Evolutionary conservation across 2,329 filamentous ascomycete species (phyloP).

Genomic region (Pseudocercospora fuligena): DNA sequence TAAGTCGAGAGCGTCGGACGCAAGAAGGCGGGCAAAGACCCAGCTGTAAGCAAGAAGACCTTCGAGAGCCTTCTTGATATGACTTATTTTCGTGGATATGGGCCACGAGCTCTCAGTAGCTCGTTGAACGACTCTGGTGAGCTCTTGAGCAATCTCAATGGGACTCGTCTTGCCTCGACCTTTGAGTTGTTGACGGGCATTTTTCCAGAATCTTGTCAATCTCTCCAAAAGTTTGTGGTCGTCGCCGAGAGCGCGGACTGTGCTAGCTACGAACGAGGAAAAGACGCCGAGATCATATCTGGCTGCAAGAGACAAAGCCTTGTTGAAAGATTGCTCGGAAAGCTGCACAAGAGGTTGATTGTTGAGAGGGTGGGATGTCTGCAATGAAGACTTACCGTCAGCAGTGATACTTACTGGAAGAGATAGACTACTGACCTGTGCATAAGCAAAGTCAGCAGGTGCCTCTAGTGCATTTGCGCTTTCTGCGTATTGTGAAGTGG

Average conservation of each 20-base stretch:
- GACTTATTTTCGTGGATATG: not conserved
- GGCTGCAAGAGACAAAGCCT: constrained; percentile 31
- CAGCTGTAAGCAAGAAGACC: constrained; percentile 21
- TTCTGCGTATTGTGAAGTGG: constrained; percentile 40
- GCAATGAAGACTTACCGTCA: constrained; percentile 42
- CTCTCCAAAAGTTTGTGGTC: constrained; percentile 27
- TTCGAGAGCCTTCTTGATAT: not conserved
- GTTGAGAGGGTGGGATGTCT: constrained; percentile 52
- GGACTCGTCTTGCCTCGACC: constrained; percentile 12
- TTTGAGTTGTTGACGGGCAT: constrained; percentile 9
- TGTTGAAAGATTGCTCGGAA: constrained; percentile 25
- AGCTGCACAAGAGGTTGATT: constrained; percentile 49
- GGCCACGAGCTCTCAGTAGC: not conserved
- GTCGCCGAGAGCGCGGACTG: constrained; percentile 17
- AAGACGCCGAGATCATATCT: constrained; percentile 29
- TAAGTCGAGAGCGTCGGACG: constrained; percentile 20
- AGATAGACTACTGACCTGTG: constrained; percentile 42
- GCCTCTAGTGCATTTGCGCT: constrained; percentile 38
- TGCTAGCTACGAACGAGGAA: constrained; percentile 20
- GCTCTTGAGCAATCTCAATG: constrained; percentile 15
- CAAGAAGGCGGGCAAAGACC: constrained; percentile 20
- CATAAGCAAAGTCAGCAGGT: constrained; percentile 47
- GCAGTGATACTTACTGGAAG: constrained; percentile 40
- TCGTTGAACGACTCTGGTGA: constrained; percentile 13
- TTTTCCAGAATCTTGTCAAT: constrained; percentile 26